Percentiles rank a stretch among this genome's conserved stretches.
These are phyloP conservation scores for Trichoderma sp. DNA, from an alignment of 2,329 filamentous ascomycete genomes.

Conservation along the genomic window DNA sequence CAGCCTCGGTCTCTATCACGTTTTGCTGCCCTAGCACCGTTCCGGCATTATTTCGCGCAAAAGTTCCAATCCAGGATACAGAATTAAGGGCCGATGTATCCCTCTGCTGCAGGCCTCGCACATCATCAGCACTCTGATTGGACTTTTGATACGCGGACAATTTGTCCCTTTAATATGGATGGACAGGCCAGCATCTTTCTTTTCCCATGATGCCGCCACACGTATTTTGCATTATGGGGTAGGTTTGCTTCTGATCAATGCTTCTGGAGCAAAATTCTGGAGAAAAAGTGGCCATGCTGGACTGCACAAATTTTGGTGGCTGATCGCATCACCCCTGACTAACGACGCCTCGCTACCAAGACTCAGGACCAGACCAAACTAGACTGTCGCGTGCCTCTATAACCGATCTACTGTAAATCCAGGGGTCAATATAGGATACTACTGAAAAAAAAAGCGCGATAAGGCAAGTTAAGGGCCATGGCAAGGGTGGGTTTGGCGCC, in stretches of 20 bases:
- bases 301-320: background rate
- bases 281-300: background rate
- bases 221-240: background rate
- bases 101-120: background rate
- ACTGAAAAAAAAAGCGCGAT: slow-evolving; percentile 5
- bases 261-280: background rate
- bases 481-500: slow-evolving; percentile 3
- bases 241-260: background rate
- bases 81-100: slow-evolving; percentile 2
- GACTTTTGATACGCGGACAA: background rate
- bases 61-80: slow-evolving; percentile 11
- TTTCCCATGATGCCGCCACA: background rate
- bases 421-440: slow-evolving; percentile 8
- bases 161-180: too few species aligned
- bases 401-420: slow-evolving; percentile 13
- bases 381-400: background rate
- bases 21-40: background rate
- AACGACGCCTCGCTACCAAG: background rate
- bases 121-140: background rate
- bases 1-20: slow-evolving; percentile 1
- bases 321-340: slow-evolving; percentile 6
- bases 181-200: background rate
- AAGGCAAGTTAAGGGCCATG: background rate
- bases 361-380: slow-evolving; percentile 13
- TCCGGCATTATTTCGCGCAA: slow-evolving; percentile 7